Percentiles rank a stretch among this genome's conserved stretches.
These are phyloP conservation scores for Trichoderma pleuroti DNA, from an alignment of 2,329 filamentous ascomycete genomes.

Conservation along the genomic window DNA sequence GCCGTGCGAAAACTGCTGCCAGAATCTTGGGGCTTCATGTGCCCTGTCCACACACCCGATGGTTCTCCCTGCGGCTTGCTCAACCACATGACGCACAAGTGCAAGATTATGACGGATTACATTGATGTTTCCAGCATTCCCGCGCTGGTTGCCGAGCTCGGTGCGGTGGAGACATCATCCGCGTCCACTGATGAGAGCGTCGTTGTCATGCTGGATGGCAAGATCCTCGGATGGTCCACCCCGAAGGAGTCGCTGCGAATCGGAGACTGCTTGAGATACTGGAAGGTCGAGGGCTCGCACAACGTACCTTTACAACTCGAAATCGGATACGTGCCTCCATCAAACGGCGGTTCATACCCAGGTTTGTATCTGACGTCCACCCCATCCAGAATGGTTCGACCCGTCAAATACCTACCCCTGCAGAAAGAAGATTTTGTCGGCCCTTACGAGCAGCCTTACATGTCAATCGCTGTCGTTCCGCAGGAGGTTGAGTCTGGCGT, in stretches of 20 bases:
- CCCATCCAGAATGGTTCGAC: slow-evolving; percentile 80
- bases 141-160: slow-evolving; percentile 71
- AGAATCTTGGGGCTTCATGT: slow-evolving; percentile 97
- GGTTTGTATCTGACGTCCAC: slow-evolving; percentile 92
- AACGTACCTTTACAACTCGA: slow-evolving; percentile 80
- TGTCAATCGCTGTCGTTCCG: slow-evolving; percentile 93
- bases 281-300: slow-evolving; percentile 88
- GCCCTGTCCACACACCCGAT: slow-evolving; percentile 95
- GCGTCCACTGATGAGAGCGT: slow-evolving; percentile 80
- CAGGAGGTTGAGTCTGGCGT: slow-evolving; percentile 82
- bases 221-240: slow-evolving; percentile 84
- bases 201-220: slow-evolving; percentile 84
- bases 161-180: slow-evolving; percentile 71
- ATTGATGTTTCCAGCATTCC: slow-evolving; percentile 74
- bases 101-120: slow-evolving; percentile 74
- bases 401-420: slow-evolving; percentile 86
- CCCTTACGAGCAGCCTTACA: slow-evolving; percentile 93
- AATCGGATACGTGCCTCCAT: slow-evolving; percentile 85
- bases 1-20: slow-evolving; percentile 92
- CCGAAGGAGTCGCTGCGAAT: slow-evolving; percentile 79
- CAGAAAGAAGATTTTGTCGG: slow-evolving; percentile 86
- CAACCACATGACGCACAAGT: slow-evolving; percentile 94
- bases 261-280: slow-evolving; percentile 82
- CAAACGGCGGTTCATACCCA: slow-evolving; percentile 89
- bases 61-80: slow-evolving; percentile 90